Percentiles rank a stretch among this genome's conserved stretches.
Evolutionary conservation across 2,329 filamentous ascomycete species (phyloP).

Genomic region (Knufia petricola): DNA sequence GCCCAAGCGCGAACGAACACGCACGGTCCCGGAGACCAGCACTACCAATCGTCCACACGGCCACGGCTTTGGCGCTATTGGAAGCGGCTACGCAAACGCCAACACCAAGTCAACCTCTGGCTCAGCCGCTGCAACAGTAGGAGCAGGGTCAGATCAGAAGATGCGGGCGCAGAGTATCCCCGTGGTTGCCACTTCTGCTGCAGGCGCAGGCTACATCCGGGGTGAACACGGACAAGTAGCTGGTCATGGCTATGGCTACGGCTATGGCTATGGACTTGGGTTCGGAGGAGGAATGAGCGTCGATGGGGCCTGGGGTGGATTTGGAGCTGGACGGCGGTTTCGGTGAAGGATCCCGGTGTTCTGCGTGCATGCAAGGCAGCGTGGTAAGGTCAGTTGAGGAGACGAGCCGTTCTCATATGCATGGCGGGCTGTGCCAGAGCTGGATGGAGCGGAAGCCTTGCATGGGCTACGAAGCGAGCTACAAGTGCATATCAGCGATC

Average conservation of each 20-base stretch:
- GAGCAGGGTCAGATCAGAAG: background rate
- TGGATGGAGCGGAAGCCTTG: no score
- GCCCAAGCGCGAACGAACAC: background rate
- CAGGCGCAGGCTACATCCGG: background rate
- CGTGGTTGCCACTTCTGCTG: background rate
- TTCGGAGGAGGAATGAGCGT: background rate
- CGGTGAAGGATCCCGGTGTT: no score
- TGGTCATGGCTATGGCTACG: background rate
- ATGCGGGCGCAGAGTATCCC: background rate
- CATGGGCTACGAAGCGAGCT: no score
- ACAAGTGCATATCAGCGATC: no score
- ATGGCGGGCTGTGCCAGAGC: no score
- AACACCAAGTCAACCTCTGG: no score
- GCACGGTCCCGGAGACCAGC: background rate
- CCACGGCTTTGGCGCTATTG: background rate
- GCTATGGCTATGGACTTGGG: background rate
- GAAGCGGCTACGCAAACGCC: no score
- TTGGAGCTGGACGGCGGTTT: no score
- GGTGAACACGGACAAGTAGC: background rate
- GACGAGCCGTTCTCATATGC: no score
- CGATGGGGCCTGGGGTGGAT: background rate
- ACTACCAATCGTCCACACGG: background rate
- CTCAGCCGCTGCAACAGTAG: background rate
- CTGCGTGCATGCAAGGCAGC: no score
- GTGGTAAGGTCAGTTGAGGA: no score